A percentile compares a stretch with the other conserved stretches of the same genome.
phyloP scores from a whole-genome alignment of 2,329 filamentous ascomycete genomes.

The Atkinsonella hypoxylon region DNA sequence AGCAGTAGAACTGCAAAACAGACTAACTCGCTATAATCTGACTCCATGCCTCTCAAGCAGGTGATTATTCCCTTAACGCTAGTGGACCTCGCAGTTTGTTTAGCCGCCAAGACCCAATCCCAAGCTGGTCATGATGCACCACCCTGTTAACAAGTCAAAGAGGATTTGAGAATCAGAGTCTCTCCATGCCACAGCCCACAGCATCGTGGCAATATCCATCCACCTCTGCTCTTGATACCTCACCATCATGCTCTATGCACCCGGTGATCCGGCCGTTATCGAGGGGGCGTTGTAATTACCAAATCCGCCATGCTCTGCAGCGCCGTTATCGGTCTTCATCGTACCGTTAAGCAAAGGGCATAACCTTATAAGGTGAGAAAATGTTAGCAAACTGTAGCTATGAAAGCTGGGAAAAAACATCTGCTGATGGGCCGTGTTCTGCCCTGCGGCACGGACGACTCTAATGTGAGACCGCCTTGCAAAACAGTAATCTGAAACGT shows the following conservation, averaged over 20 bases:
- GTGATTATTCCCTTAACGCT: neutral
- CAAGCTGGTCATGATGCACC: no score
- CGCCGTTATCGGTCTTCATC: constrained; percentile 48
- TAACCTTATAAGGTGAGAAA: constrained; percentile 38
- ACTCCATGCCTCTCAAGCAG: no score
- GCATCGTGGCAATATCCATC: neutral
- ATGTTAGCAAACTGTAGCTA: constrained; percentile 9
- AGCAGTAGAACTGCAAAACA: no score
- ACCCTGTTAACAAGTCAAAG: no score
- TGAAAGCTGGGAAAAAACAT: neutral
- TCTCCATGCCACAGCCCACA: neutral
- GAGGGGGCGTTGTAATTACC: constrained; percentile 37
- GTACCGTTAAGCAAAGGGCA: constrained; percentile 80
- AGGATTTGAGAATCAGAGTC: no score
- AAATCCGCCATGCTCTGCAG: constrained; percentile 46
- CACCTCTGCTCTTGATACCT: neutral
- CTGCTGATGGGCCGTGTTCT: neutral
- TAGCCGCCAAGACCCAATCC: no score
- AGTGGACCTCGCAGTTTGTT: neutral
- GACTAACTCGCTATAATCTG: no score
- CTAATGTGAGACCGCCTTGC: neutral
- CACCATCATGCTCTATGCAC: neutral
- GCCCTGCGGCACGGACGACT: neutral
- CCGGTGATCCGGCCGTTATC: constrained; percentile 21
- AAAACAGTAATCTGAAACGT: neutral